Percentiles rank a stretch among this genome's conserved stretches.
Evolutionary conservation across 371 early-diverging fungal species (phyloP).

Genomic region (Mortierella sp.): DNA sequence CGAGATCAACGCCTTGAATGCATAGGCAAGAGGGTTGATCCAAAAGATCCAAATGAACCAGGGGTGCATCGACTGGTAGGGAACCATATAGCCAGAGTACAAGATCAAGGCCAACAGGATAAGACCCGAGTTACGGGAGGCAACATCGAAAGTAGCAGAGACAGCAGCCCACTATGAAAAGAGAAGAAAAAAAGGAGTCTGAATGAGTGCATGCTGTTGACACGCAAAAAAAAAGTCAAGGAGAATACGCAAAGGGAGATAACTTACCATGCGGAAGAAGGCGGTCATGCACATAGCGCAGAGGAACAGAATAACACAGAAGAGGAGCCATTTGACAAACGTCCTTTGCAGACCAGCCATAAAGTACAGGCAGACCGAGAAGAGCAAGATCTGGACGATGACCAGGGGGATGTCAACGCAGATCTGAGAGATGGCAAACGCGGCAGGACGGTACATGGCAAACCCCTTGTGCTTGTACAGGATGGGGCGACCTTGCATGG

Average conservation of each 20-base stretch:
- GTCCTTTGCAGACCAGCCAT: conserved; percentile 68
- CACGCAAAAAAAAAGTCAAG: conserved; percentile 45
- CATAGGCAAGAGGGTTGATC: conserved; percentile 82
- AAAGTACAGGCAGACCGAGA: conserved; percentile 70
- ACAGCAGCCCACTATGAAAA: conserved; percentile 59
- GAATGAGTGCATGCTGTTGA: background rate
- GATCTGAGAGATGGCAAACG: conserved; percentile 67
- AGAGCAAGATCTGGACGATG: conserved; percentile 65
- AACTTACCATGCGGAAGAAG: conserved; percentile 61
- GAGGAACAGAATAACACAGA: conserved; percentile 63
- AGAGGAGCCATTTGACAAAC: conserved; percentile 68
- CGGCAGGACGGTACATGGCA: conserved; percentile 73
- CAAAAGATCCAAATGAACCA: conserved; percentile 83
- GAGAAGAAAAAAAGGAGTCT: conserved; percentile 12
- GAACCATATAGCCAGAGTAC: conserved; percentile 79
- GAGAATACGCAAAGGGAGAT: too few species aligned
- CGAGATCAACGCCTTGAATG: conserved; percentile 75
- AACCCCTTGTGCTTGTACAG: conserved; percentile 63
- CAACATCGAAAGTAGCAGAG: conserved; percentile 68
- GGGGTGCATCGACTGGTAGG: conserved; percentile 73
- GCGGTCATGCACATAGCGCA: conserved; percentile 68
- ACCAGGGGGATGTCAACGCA: conserved; percentile 64
- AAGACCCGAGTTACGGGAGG: conserved; percentile 68
- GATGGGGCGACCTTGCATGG: conserved; percentile 67
- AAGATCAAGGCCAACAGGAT: conserved; percentile 68